Evolutionary conservation across 164 flowering plant species (phyloP).

Genomic region (Annona squamosa): DNA sequence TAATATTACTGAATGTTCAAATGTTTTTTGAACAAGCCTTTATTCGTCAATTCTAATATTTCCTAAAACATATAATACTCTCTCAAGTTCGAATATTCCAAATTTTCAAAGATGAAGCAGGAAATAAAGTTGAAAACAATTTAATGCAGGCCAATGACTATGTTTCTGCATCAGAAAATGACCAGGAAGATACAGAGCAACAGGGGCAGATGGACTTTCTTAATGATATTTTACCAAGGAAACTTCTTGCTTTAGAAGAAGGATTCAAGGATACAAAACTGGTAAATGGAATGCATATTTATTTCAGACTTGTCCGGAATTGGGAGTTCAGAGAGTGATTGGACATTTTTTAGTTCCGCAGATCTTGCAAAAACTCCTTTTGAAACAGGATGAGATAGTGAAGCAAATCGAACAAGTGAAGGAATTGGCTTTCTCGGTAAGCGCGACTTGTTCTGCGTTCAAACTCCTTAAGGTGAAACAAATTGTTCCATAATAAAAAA

Average conservation of each 20-base stretch:
- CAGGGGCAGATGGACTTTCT: conserved; percentile 3
- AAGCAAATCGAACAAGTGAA: conserved; percentile 31
- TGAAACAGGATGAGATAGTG: conserved; percentile 25
- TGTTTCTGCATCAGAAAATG: neutral
- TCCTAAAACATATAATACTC: neutral
- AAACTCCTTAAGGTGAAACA: too few species aligned
- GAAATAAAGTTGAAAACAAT: conserved; percentile 4
- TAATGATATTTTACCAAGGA: conserved; percentile 14
- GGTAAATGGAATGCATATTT: conserved; percentile 10
- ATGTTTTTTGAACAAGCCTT: too few species aligned
- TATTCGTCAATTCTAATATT: too few species aligned
- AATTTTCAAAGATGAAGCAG: neutral
- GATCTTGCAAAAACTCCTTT: conserved; percentile 23
- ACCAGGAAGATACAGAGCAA: conserved; percentile 6
- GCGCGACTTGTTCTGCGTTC: neutral
- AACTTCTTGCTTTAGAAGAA: conserved; percentile 31
- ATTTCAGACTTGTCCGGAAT: conserved; percentile 4
- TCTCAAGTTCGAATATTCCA: neutral
- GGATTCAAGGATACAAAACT: conserved; percentile 33
- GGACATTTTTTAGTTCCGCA: conserved; percentile 11
- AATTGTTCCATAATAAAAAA: neutral
- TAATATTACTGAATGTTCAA: too few species aligned
- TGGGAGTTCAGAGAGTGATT: neutral
- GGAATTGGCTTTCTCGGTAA: conserved; percentile 13
- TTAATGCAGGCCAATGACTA: conserved; percentile 21